Evolutionary conservation across 2,329 filamentous ascomycete genomes (phyloP), one percentile per base, ranked within the genome.

Genomic region (Torrubiellomyces zombiae): DNA sequence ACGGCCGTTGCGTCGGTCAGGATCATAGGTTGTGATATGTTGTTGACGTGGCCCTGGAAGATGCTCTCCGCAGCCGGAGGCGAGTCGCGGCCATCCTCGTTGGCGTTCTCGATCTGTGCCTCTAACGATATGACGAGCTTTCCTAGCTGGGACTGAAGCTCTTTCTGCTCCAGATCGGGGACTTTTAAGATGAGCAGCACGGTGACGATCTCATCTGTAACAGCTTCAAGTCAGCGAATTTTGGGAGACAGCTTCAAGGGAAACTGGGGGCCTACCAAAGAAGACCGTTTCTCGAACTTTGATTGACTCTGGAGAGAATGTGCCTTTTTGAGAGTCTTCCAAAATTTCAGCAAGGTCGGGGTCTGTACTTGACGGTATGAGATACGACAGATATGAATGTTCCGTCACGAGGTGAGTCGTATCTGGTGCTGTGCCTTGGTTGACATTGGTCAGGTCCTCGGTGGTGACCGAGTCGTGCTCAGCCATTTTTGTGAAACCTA

Each of bases 171-270:
- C 28, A 64, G 55, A 39, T 63, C 58, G 4, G 72, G 70, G 7
- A 72, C 72, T 38, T 67, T 66, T 29, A 85, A 60, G 8, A 80
- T 58, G 32, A 83, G 54, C 40, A 78, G 70, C 11, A 82, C 60
- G 33, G 73, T 56, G 28, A 78, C 61, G 14, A 68, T 69, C 56
- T 85, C 78, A 63, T 85, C 78, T 83, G 53, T 29, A 43, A 2
- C 9, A 10, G 42, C 53, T 63, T n/a, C n/a, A n/a, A n/a, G n/a
- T n/a, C n/a, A n/a, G n/a, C n/a, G n/a, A n/a, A n/a, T n/a, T n/a
- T n/a, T n/a, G 14, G 28, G 22, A 9, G 18, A 15, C 20, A 20
- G 21, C 13, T 18, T 9, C 21, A 7, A n/a, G 16, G 21, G 24
- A 20, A 13, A 4, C 11, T 8, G 9, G 6, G n/a, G 9, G 7